Evolutionary conservation across 129 eudicot genomes (phyloP).

Genomic region (Chrysanthemum seticuspe): DNA sequence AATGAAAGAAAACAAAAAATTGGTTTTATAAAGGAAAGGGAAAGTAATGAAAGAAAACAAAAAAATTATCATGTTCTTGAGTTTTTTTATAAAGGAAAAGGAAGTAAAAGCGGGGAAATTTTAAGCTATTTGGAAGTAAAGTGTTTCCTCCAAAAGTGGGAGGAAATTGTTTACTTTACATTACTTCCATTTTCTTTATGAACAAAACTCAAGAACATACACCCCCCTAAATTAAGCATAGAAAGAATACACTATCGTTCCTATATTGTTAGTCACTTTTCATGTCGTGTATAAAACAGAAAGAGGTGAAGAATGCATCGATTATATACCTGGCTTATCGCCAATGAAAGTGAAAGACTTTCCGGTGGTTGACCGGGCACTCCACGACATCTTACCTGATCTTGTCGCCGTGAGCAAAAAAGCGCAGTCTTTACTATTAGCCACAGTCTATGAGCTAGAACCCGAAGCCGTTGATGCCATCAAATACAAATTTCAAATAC

Average conservation of each 20-base stretch:
- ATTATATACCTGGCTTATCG: constrained; percentile 63
- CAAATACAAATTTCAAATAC: constrained; percentile 18
- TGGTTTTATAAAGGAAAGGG: too few relatives aligned
- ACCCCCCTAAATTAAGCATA: background rate
- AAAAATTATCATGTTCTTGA: too few relatives aligned
- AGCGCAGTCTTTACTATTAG: constrained; percentile 43
- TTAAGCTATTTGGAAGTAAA: too few relatives aligned
- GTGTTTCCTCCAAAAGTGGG: too few relatives aligned
- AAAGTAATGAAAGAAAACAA: too few relatives aligned
- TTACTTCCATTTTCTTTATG: too few relatives aligned
- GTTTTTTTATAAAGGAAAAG: too few relatives aligned
- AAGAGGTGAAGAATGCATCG: constrained; percentile 35
- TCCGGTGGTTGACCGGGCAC: constrained; percentile 32
- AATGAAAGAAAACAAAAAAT: too few relatives aligned
- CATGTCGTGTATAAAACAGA: constrained; percentile 5
- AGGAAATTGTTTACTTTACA: too few relatives aligned
- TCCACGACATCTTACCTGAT: background rate
- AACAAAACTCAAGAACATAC: too few relatives aligned
- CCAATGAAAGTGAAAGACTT: constrained; percentile 44
- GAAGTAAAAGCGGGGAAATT: too few relatives aligned
- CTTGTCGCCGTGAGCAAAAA: constrained; percentile 20
- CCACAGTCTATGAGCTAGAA: constrained; percentile 56
- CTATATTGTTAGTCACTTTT: background rate
- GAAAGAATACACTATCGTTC: background rate
- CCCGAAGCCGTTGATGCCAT: constrained; percentile 26